Percentiles rank a stretch among this genome's conserved stretches.
These are phyloP conservation scores for Vicia faba DNA, from an alignment of 306 rosid genomes.

Conservation along the genomic window DNA sequence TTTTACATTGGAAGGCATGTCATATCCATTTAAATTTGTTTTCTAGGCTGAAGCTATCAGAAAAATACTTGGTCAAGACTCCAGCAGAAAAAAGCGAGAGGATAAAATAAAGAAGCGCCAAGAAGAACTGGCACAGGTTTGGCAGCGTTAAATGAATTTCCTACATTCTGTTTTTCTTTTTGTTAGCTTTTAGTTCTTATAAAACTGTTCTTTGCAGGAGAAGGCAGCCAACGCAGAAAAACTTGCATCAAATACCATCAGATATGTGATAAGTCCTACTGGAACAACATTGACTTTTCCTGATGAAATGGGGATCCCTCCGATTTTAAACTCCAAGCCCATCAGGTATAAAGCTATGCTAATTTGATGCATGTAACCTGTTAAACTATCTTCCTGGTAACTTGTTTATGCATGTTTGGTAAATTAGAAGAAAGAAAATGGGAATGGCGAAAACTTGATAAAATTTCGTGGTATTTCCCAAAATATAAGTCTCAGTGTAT, in stretches of 20 bases:
- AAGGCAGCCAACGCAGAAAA: slow-evolving; percentile 74
- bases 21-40: slow-evolving; percentile 31
- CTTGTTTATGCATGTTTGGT: slow-evolving; percentile 15
- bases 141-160: slow-evolving; percentile 23
- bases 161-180: slow-evolving; percentile 5
- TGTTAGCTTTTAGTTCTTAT: slow-evolving; percentile 30
- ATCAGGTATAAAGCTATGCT: slow-evolving; percentile 40
- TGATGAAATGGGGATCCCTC: slow-evolving; percentile 81
- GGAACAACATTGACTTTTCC: slow-evolving; percentile 79
- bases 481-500: slow-evolving; percentile 3
- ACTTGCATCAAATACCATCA: slow-evolving; percentile 67
- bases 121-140: slow-evolving; percentile 88
- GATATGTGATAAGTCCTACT: slow-evolving; percentile 68
- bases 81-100: slow-evolving; percentile 86
- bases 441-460: slow-evolving; percentile 19
- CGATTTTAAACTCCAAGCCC: slow-evolving; percentile 51
- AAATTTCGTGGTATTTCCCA: neutral
- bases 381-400: slow-evolving; percentile 25
- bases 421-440: slow-evolving; percentile 24
- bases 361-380: slow-evolving; percentile 11
- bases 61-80: slow-evolving; percentile 97
- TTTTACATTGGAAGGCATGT: slow-evolving; percentile 17
- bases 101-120: slow-evolving; percentile 92
- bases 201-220: slow-evolving; percentile 56
- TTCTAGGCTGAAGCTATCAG: slow-evolving; percentile 89